Conservation (phyloP, 805 yeast species). For the Ascoidea asiatica region DNA sequence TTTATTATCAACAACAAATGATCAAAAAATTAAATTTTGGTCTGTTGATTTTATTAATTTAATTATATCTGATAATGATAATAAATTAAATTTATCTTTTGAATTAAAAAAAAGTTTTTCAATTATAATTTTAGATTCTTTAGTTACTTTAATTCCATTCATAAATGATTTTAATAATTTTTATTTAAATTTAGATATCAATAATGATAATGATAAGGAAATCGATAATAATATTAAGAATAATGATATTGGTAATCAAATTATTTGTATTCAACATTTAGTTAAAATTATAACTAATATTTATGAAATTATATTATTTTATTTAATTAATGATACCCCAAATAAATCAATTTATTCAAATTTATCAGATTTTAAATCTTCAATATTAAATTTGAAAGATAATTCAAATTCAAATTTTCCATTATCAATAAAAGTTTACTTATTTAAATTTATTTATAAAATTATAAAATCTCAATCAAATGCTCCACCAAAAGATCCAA, state of each 20-base stretch:
- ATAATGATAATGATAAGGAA: no score
- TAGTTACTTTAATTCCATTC: not conserved
- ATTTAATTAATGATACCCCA: not conserved
- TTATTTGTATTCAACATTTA: no score
- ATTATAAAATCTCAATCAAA: slow-evolving; percentile 41
- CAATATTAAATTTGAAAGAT: no score
- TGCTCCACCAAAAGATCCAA: slow-evolving; percentile 12
- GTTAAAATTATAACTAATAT: not conserved
- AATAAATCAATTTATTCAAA: no score
- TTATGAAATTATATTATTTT: not conserved
- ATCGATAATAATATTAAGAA: no score
- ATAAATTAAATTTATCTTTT: no score
- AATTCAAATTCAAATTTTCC: not conserved
- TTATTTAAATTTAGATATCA: no score
- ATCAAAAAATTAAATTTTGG: not conserved
- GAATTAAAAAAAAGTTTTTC: not conserved
- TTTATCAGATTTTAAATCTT: not conserved
- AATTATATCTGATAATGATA: not conserved
- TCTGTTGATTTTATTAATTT: not conserved
- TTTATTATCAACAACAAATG: not conserved
- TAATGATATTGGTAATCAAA: not conserved
- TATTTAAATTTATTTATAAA: slow-evolving; percentile 59
- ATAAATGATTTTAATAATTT: no score
- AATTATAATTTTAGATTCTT: not conserved
- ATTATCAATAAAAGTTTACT: not conserved